Evolutionary conservation across 2,329 filamentous ascomycete genomes (phyloP).

Genomic region (Paraphaeosphaeria sporulosa): DNA sequence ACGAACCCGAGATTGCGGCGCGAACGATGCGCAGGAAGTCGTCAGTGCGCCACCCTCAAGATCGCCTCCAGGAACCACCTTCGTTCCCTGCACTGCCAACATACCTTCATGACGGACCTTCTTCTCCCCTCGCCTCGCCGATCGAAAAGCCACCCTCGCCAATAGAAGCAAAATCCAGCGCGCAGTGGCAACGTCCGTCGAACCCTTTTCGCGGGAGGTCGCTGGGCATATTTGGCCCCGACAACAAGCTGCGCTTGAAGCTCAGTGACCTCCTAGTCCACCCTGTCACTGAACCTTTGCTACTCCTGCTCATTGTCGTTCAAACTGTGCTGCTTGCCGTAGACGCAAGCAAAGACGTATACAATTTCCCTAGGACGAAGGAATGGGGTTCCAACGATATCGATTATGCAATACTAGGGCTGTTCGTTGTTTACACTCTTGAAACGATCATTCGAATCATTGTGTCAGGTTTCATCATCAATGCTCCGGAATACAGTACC

Average conservation of each 20-base stretch:
- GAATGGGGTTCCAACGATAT: conserved; percentile 72
- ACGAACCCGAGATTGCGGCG: conserved; percentile 85
- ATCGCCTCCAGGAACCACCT: conserved; percentile 61
- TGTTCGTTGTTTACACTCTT: conserved; percentile 90
- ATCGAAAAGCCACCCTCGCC: conserved; percentile 51
- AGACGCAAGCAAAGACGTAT: conserved; percentile 78
- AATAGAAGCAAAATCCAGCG: conserved; percentile 40
- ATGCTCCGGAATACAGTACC: conserved; percentile 90
- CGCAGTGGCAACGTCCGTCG: conserved; percentile 52
- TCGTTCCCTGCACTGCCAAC: conserved; percentile 61
- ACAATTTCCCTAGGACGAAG: conserved; percentile 64
- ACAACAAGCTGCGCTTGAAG: conserved; percentile 75
- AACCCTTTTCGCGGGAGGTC: conserved; percentile 90
- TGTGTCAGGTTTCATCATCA: conserved; percentile 91
- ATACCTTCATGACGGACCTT: conserved; percentile 54
- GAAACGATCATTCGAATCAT: conserved; percentile 85
- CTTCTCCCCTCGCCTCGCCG: conserved; percentile 38
- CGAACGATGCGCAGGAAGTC: conserved; percentile 71
- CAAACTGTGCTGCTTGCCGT: conserved; percentile 89
- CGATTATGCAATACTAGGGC: conserved; percentile 80
- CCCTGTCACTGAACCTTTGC: conserved; percentile 83
- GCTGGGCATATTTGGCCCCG: conserved; percentile 81
- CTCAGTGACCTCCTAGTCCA: conserved; percentile 88
- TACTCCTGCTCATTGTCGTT: conserved; percentile 84
- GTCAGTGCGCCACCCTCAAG: conserved; percentile 59